Evolutionary conservation across 129 eudicot genomes (phyloP), one percentile per base, ranked within the genome.

Genomic region (Arctium minus): DNA sequence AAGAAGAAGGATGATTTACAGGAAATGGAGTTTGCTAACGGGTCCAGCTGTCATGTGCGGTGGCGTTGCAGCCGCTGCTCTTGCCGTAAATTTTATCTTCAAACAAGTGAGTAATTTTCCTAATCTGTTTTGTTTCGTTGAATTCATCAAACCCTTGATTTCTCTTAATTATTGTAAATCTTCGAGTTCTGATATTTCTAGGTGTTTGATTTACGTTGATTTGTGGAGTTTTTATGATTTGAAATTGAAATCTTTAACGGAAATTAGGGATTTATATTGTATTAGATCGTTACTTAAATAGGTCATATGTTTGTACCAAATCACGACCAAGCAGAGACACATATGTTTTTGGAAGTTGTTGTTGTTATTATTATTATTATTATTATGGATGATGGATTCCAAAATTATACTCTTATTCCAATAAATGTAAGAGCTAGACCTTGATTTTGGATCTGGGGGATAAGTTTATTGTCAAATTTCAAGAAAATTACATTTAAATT

Each of bases 1-100:
- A 48, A 73, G 76, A 73, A 32, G 33, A 40, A 74, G 5, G 32
- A 74, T 74, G 78, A 74, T 74, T 74, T 74, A 74, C 78, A 35
- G 78, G 78, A 72, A 32, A 72, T 72, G 76, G 76, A 72, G 76
- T 72, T 30, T 72, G 48, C 29, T 72, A 40, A 72, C 76, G 9
- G 36, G 33, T 17, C 76, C 76, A 40, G 48, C 48, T n/a, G 48
- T 72, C n/a, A 3, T 72, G 44, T 40, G 39, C 29, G 76, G 76
- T 72, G 76, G 76, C 68, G 36, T 73, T 39, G 77, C 60, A 18
- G 77, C 15, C 67, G 56, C 79, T 46, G 65, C 33, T 44, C 27
- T 75, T 46, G 79, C 40, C 40, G 7, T 75, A 2, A 17, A 46
- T 75, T 75, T 44, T 3, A 44, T 75, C 79, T 29, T 75, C 79